Base-by-base conservation (phyloP, 164 flowering plant genomes). In the Magnolia officinalis region DNA sequence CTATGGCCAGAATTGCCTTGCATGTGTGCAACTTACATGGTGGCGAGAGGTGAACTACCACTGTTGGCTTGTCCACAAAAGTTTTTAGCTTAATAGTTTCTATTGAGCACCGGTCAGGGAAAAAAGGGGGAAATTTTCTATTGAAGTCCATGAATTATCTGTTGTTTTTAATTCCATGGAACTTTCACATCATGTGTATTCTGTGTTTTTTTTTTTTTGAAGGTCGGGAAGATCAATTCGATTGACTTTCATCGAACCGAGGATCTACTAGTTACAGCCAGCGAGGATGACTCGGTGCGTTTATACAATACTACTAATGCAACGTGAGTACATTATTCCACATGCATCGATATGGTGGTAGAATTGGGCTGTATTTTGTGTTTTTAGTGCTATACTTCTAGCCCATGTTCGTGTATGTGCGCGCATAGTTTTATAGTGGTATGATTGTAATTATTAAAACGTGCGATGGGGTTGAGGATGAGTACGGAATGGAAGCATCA, bases 231-330 rank as follows among this genome's bases (percentile, higher is more conserved):
- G 83, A 90, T 96, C 70, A 88, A 83, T 85, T 89, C 96, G 23
- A 76, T 96, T 75, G 99, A 94, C 87, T 92, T 96, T 82, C 99
- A 96, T 82, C 92, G 99, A 0, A 92, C 89, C n/a, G 91, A 88
- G 72, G 99, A 96, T 87, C 82, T 94, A 51, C 82, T 96, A 77
- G 90, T 96, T 51, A 94, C 98, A 18, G 85, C 98, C 6, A 85
- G 93, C 73, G 99, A 90, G 79, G 99, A 96, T 82, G 98, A 96
- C 76, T 96, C 98, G 0, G 92, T 96, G 50, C 91, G 98, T 19
- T 85, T 94, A 13, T 96, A 87, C 80, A 94, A 94, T 78, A 90
- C 89, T 78, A 89, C 90, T 31, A 91, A 82, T 87, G 98, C 92
- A 63, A 91, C 87, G 98, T 96, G 73, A 87, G 95, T 59, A 11